Base-by-base conservation (phyloP, 2,329 filamentous ascomycete genomes). In the Trichoderma cornu-damae region DNA sequence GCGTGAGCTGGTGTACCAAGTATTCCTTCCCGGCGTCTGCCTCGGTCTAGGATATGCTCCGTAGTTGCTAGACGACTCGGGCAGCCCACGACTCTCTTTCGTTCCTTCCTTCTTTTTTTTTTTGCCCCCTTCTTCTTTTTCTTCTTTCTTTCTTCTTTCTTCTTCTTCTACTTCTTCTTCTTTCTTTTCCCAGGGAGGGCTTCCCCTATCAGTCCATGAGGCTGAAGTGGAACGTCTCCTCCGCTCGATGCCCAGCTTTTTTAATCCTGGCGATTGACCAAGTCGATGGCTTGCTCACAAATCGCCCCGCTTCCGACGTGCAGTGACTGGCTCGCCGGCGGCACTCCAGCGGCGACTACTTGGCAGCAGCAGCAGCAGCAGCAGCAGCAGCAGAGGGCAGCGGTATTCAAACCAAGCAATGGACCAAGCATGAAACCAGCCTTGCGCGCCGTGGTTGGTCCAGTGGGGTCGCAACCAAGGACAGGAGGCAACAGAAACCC, bases 201-300 rank as follows among this genome's bases (percentile, higher is more conserved):
- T 22, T 38, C 51, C 51, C 38, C 38, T 54, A 46, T 54, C 51
- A 14, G 42, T 20, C 38, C 38, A 46, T 37, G 51, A 54, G 51
- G 51, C 40, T 46, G 42, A 47, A 28, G 38, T 46, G 30, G 47
- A 54, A 46, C 32, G 16, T 46, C 30, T 46, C 30, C 42, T 54
- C 42, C 20, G 16, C 22, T 26, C 30, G 14, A 37, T 43, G n/a
- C 48, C 42, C 51, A 54, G 26, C 22, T 38, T 22, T 28, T 38
- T 22, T 28, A 37, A 32, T 34, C 32, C 34, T 44, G 51, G 38
- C 32, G 32, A 46, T 54, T 30, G 30, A 46, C 43, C 43, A 32
- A 54, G 51, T 22, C 26, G 53, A 47, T 49, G 22, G 32, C 34
- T 42, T 42, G 35, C 53, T 49, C 53, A 14, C 44, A 24, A 22